Evolutionary conservation across 1,139 yeast species (phyloP).

Genomic region (Wickerhamomyces sp.): DNA sequence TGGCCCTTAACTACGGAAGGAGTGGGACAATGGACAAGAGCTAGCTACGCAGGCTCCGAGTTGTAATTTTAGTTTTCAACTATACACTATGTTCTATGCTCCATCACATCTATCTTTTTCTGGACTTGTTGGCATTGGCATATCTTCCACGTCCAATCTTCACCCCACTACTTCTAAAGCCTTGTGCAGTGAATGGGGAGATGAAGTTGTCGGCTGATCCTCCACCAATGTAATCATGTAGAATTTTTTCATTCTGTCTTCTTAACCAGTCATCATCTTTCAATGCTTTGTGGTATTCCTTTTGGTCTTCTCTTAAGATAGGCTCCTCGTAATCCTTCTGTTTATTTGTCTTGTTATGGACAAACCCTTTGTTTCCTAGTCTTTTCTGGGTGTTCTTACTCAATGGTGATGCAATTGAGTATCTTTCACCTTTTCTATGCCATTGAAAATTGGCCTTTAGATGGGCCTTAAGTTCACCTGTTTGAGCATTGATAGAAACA

Average conservation of each 20-base stretch:
- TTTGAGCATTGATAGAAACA: slow-evolving; percentile 70
- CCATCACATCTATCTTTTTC: slow-evolving; percentile 4
- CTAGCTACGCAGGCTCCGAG: too few relatives aligned
- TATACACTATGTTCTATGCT: not conserved
- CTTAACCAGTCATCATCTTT: slow-evolving; percentile 87
- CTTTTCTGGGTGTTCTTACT: slow-evolving; percentile 58
- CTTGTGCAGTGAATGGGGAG: slow-evolving; percentile 81
- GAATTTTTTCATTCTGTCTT: slow-evolving; percentile 76
- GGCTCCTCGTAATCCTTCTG: slow-evolving; percentile 49
- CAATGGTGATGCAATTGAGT: slow-evolving; percentile 69
- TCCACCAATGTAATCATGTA: slow-evolving; percentile 89
- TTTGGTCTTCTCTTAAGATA: slow-evolving; percentile 85
- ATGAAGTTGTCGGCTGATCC: slow-evolving; percentile 88
- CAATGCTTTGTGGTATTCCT: slow-evolving; percentile 83
- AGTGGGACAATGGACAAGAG: too few relatives aligned
- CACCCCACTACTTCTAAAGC: slow-evolving; percentile 61
- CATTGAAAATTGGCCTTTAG: slow-evolving; percentile 89
- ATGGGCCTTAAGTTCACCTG: slow-evolving; percentile 88
- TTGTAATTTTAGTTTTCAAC: too few relatives aligned
- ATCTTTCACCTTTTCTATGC: slow-evolving; percentile 84
- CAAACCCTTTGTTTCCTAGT: slow-evolving; percentile 69
- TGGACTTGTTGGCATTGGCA: slow-evolving; percentile 60
- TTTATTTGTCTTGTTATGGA: slow-evolving; percentile 58
- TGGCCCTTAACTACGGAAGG: too few relatives aligned
- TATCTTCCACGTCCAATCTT: slow-evolving; percentile 78